These are phyloP conservation scores for Cutaneotrichosporon daszewskae DNA, from an alignment of 1,284 basidiomycete genomes.

Conservation along the genomic window DNA sequence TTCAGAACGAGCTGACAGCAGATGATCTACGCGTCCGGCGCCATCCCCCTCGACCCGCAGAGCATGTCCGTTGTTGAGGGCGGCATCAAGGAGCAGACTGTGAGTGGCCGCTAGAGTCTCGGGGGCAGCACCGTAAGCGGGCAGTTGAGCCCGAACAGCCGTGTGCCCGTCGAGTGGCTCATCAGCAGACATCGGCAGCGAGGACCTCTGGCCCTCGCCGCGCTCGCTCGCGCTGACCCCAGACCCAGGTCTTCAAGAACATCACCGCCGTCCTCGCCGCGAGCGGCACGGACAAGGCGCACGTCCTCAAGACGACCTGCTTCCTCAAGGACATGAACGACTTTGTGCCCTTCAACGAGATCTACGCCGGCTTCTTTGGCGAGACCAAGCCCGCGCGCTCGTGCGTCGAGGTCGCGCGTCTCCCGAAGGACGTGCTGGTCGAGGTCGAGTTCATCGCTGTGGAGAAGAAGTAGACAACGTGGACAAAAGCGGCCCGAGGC, in stretches of 20 bases:
- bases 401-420: conserved; percentile 72
- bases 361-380: conserved; percentile 74
- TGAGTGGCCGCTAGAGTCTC: conserved; percentile 25
- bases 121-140: no score
- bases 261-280: conserved; percentile 77
- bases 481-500: no score
- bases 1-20: conserved; percentile 15
- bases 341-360: conserved; percentile 71
- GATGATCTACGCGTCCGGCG: conserved; percentile 82
- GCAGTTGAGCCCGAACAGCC: no score
- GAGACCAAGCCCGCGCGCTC: conserved; percentile 87
- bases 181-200: no score
- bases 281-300: conserved; percentile 66
- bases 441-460: conserved; percentile 84
- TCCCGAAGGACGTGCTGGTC: conserved; percentile 74
- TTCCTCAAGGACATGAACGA: conserved; percentile 92
- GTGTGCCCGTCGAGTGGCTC: no score
- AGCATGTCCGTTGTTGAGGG: conserved; percentile 69
- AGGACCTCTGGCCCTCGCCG: background rate
- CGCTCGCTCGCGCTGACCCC: no score
- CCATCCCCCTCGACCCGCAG: conserved; percentile 75
- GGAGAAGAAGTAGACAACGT: conserved; percentile 18
- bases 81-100: conserved; percentile 76
- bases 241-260: conserved; percentile 77
- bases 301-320: conserved; percentile 82